phyloP scores from a whole-genome alignment of 805 yeast species.

The Scheffersomyces amazonensis region DNA sequence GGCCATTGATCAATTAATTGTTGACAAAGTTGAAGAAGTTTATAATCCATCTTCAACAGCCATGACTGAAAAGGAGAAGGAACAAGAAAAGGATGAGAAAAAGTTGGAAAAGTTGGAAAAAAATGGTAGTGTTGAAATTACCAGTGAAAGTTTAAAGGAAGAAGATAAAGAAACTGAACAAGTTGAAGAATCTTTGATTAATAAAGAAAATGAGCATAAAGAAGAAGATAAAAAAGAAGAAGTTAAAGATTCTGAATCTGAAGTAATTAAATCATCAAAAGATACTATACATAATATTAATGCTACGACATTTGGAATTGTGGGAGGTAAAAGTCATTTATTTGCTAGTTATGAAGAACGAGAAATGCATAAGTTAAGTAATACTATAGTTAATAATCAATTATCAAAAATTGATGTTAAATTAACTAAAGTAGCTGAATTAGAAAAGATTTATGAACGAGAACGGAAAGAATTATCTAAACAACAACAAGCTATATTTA shows the following conservation, averaged over 20 bases:
- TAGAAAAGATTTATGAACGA: conserved; percentile 64
- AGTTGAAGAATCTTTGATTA: conserved; percentile 5
- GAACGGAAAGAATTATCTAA: conserved; percentile 59
- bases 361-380: conserved; percentile 61
- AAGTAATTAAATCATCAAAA: conserved; percentile 10
- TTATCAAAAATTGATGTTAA: conserved; percentile 64
- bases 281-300: conserved; percentile 57
- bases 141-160: conserved; percentile 5
- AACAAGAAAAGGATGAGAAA: conserved; percentile 7
- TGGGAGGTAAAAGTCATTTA: conserved; percentile 76
- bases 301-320: conserved; percentile 65
- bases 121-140: conserved; percentile 7
- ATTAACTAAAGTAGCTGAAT: conserved; percentile 51
- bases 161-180: conserved; percentile 1
- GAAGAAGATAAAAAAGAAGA: conserved; percentile 5
- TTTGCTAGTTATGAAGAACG: conserved; percentile 81
- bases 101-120: conserved; percentile 9
- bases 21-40: conserved; percentile 33
- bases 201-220: conserved; percentile 8
- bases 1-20: conserved; percentile 42
- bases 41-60: conserved; percentile 16
- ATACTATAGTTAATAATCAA: conserved; percentile 59
- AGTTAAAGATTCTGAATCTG: not conserved
- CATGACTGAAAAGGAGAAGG: conserved; percentile 2
- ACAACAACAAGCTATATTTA: conserved; percentile 64